A percentile compares a stretch with the other conserved stretches of the same genome.
Conservation (phyloP, 208 protist genomes). For the Trypanosoma cruzi region DNA sequence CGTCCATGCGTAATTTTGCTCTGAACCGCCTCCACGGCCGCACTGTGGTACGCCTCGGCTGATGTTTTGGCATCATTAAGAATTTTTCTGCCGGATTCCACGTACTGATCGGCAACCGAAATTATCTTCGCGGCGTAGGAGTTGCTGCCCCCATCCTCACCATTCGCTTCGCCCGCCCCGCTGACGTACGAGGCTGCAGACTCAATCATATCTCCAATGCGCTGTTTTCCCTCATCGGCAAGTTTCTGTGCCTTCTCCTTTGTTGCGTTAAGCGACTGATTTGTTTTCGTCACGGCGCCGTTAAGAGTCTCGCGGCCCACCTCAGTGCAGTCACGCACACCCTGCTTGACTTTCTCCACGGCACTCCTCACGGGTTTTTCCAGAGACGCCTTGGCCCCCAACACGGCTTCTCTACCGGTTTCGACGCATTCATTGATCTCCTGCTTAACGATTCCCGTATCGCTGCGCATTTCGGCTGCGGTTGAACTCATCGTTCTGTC, state of each 20-base stretch:
- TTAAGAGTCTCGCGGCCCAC: slow-evolving; percentile 6
- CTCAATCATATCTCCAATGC: slow-evolving; percentile 8
- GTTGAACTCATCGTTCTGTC: background rate
- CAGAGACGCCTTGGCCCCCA: background rate
- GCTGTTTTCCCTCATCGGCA: slow-evolving; percentile 29
- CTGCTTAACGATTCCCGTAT: background rate
- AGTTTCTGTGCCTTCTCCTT: slow-evolving; percentile 31
- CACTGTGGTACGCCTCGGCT: slow-evolving; percentile 36
- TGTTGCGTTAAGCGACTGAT: slow-evolving; percentile 26
- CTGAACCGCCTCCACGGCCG: slow-evolving; percentile 24
- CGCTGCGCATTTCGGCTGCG: background rate
- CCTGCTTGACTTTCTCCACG: slow-evolving; percentile 3
- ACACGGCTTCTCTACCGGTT: slow-evolving; percentile 1
- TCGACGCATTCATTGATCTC: slow-evolving; percentile 12
- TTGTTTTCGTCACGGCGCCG: slow-evolving; percentile 7
- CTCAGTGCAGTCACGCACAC: slow-evolving; percentile 14
- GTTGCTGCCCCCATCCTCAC: background rate
- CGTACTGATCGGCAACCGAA: background rate
- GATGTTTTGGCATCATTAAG: slow-evolving; percentile 1
- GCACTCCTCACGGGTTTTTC: background rate
- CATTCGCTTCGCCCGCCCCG: background rate
- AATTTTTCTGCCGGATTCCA: slow-evolving; percentile 10
- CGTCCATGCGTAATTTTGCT: slow-evolving; percentile 14
- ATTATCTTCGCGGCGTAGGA: background rate
- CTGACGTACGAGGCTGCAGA: slow-evolving; percentile 2